Conservation (phyloP, 129 eudicot genomes). For the Logfia minima region DNA sequence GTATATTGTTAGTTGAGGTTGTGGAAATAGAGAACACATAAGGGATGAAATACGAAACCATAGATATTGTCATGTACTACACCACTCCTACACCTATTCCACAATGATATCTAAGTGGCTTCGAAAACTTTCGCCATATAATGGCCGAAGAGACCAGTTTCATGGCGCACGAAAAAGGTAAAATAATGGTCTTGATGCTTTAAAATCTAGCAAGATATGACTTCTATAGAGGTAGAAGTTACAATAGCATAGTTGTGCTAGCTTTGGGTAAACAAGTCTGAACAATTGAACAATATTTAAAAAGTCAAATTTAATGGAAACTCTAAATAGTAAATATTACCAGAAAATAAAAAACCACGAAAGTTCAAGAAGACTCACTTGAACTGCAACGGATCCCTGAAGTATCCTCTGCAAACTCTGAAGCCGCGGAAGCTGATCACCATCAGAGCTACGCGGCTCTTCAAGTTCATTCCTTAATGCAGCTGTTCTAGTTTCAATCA, state of each 20-base stretch:
- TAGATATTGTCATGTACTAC: neutral
- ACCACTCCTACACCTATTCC: neutral
- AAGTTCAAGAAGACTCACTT: slow-evolving; percentile 50
- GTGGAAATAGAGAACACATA: neutral
- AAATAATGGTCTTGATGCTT: neutral
- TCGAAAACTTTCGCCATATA: too few relatives aligned
- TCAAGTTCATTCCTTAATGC: slow-evolving; percentile 95
- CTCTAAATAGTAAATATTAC: neutral
- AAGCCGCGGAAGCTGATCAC: slow-evolving; percentile 96
- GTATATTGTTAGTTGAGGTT: neutral
- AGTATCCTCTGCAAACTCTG: slow-evolving; percentile 97
- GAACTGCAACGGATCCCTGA: slow-evolving; percentile 99
- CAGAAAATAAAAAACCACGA: neutral
- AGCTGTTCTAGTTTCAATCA: slow-evolving; percentile 98
- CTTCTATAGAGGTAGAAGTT: neutral
- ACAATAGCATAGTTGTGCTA: neutral
- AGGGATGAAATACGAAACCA: neutral
- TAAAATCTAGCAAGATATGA: neutral
- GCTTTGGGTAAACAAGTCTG: neutral
- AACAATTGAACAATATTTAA: neutral
- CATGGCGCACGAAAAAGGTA: too few relatives aligned
- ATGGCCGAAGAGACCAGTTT: too few relatives aligned
- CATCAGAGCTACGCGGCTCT: slow-evolving; percentile 96
- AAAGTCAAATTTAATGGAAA: neutral
- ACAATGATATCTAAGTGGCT: neutral